A percentile compares a stretch with the other conserved stretches of the same genome.
Evolutionary conservation across 2,329 filamentous ascomycete species (phyloP).

Genomic region (Penicillium sp.): DNA sequence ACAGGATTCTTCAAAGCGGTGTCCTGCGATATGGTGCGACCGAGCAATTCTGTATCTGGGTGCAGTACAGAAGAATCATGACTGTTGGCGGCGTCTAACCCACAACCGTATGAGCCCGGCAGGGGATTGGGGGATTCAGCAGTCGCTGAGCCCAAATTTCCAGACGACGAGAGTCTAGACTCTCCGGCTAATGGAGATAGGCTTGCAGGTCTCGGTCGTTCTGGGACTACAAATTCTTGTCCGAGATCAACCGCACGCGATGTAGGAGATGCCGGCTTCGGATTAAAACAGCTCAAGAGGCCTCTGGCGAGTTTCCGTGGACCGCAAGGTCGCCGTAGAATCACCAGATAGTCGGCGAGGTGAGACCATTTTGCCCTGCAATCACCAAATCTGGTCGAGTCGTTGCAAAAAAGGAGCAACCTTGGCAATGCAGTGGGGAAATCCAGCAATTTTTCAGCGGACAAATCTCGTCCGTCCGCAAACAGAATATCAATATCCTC

Average conservation of each 20-base stretch:
- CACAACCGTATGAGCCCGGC: not conserved
- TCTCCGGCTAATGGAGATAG: not conserved
- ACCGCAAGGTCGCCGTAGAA: not conserved
- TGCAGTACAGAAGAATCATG: not conserved
- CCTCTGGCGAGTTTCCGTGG: not conserved
- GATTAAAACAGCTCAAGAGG: not conserved
- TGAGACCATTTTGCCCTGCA: not conserved
- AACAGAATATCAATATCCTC: not conserved
- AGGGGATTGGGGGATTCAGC: not conserved
- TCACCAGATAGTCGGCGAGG: not conserved
- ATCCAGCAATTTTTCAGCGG: not conserved
- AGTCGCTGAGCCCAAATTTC: not conserved
- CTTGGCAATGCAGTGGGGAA: not conserved
- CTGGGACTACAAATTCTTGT: not conserved
- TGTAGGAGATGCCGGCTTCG: not conserved
- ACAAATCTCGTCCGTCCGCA: not conserved
- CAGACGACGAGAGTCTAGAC: not conserved
- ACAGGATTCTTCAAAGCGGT: not conserved
- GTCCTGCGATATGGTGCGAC: not conserved
- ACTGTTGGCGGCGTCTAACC: not conserved
- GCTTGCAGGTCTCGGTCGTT: not conserved
- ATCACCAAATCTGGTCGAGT: not conserved
- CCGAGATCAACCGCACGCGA: not conserved
- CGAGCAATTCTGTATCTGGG: not conserved
- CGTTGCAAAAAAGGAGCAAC: not conserved